Conservation (phyloP, 2,329 filamentous ascomycete species). For the Aphanoascus verrucosus region DNA sequence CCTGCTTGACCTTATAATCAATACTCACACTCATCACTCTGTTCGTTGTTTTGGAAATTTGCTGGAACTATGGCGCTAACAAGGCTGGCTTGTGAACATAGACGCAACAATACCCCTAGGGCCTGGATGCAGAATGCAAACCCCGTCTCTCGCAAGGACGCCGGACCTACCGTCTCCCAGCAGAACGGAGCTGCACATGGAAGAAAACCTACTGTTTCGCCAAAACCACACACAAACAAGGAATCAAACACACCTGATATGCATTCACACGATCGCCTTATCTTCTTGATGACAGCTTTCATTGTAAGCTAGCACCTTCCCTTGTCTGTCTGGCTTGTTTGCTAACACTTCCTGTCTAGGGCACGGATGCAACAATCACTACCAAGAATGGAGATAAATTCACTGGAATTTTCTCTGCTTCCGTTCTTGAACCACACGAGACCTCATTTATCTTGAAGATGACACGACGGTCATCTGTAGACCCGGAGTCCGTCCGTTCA, state of each 20-base stretch:
- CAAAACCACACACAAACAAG: constrained; percentile 33
- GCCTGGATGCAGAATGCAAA: constrained; percentile 53
- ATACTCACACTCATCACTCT: neutral
- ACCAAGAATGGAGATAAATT: constrained; percentile 52
- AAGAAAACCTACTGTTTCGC: constrained; percentile 32
- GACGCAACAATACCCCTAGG: constrained; percentile 47
- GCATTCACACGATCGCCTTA: constrained; percentile 50
- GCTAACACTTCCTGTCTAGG: constrained; percentile 33
- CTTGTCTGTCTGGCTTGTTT: neutral
- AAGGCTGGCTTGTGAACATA: constrained; percentile 14
- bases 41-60: neutral
- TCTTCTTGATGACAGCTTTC: constrained; percentile 49
- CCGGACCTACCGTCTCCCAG: constrained; percentile 31
- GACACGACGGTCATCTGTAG: constrained; percentile 41
- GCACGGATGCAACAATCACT: constrained; percentile 45
- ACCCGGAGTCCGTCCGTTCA: constrained; percentile 25
- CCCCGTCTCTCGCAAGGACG: constrained; percentile 48
- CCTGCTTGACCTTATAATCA: neutral
- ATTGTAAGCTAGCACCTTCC: constrained; percentile 39
- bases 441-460: constrained; percentile 54
- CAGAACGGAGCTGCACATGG: constrained; percentile 45
- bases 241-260: constrained; percentile 46
- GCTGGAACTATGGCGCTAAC: neutral
- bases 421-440: constrained; percentile 42
- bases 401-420: constrained; percentile 50